Percentiles rank a stretch among this genome's conserved stretches.
These are phyloP conservation scores for Ophiostoma sp. DNA, from an alignment of 2,329 filamentous ascomycete genomes.

Conservation along the genomic window DNA sequence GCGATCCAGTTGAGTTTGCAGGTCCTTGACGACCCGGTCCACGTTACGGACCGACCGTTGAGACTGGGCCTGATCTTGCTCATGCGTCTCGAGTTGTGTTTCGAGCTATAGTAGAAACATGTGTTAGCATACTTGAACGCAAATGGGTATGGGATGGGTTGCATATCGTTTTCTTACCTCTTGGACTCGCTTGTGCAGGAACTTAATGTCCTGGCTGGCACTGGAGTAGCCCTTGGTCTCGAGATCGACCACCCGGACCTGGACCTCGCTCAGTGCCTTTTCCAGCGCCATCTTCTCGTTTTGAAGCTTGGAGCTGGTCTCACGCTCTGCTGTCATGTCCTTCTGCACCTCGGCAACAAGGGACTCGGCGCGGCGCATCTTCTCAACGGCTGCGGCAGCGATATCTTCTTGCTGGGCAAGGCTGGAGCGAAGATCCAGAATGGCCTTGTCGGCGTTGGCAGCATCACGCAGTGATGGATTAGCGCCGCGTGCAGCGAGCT, in stretches of 20 bases:
- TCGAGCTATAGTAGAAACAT: conserved; percentile 60
- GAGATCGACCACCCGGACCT: conserved; percentile 82
- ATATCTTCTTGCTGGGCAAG: conserved; percentile 93
- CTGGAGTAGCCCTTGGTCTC: conserved; percentile 97
- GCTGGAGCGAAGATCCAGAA: conserved; percentile 80
- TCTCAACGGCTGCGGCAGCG: conserved; percentile 83
- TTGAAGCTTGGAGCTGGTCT: conserved; percentile 72
- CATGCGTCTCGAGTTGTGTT: conserved; percentile 75
- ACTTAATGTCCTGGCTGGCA: conserved; percentile 89
- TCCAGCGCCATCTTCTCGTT: conserved; percentile 87
- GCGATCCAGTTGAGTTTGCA: conserved; percentile 86
- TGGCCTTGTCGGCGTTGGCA: conserved; percentile 68
- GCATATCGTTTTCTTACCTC: conserved; percentile 58
- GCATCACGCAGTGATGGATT: conserved; percentile 85
- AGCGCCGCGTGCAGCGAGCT: conserved; percentile 75
- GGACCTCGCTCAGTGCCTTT: conserved; percentile 83
- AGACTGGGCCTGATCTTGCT: conserved; percentile 70
- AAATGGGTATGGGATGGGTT: too few species aligned
- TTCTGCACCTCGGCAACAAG: conserved; percentile 85
- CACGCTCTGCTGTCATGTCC: conserved; percentile 80
- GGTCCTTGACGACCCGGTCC: conserved; percentile 87
- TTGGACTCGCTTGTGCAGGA: conserved; percentile 88
- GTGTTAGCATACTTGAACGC: conserved; percentile 17
- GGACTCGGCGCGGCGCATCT: conserved; percentile 92
- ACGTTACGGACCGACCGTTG: conserved; percentile 86